These are phyloP conservation scores for Dovyalis caffra DNA, from an alignment of 345 rosid species.

Conservation along the genomic window DNA sequence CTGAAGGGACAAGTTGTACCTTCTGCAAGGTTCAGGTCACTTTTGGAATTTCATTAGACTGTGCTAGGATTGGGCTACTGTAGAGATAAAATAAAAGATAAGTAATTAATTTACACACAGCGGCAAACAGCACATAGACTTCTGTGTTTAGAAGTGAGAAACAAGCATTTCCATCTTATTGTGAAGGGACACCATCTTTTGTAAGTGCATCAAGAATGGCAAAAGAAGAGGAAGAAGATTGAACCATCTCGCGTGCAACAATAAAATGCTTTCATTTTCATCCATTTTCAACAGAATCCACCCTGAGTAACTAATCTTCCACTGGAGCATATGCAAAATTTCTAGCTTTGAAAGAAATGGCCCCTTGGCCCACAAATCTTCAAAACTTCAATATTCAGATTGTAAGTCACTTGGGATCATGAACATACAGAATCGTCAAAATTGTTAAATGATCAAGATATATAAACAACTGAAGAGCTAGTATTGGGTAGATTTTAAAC, in stretches of 20 bases:
- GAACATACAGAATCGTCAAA: neutral
- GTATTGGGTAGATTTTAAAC: neutral
- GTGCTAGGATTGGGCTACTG: neutral
- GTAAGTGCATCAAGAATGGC: neutral
- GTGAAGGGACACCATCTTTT: neutral
- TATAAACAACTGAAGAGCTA: neutral
- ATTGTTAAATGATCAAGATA: neutral
- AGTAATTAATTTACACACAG: neutral
- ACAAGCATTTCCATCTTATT: neutral
- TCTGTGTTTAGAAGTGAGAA: neutral
- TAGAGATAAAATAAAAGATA: neutral
- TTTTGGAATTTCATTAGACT: neutral
- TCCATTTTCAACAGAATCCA: neutral
- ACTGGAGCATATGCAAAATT: neutral
- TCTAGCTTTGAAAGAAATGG: neutral
- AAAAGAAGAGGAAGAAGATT: neutral
- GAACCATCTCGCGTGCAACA: neutral
- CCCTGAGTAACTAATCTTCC: neutral
- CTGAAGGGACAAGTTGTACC: neutral
- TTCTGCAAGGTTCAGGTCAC: neutral
- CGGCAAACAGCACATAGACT: neutral
- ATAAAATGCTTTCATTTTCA: constrained; percentile 17
- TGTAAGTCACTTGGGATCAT: neutral
- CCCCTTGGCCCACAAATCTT: constrained; percentile 2
- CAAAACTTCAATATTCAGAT: neutral